Percentiles rank a stretch among this genome's conserved stretches.
phyloP scores from a whole-genome alignment of 108 stramenopile genomes.

The Cyclotella sp. region DNA sequence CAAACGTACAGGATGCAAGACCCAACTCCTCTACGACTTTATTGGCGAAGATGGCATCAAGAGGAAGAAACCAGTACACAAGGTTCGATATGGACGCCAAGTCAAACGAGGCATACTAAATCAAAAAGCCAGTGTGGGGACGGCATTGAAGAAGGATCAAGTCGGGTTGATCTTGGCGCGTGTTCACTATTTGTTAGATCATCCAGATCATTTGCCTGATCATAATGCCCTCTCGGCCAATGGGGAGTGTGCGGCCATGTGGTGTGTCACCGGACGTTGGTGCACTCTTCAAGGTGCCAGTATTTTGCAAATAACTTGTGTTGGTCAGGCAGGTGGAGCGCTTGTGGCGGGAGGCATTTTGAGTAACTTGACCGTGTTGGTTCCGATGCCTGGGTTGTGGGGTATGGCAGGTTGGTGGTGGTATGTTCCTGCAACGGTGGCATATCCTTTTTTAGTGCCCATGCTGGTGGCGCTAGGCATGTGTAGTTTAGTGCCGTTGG shows the following conservation, averaged over 20 bases:
- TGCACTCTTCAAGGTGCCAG: slow-evolving; percentile 57
- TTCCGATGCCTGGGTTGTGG: slow-evolving; percentile 64
- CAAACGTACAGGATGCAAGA: slow-evolving; percentile 38
- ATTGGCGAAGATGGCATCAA: slow-evolving; percentile 38
- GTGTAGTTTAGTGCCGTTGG: slow-evolving; percentile 50
- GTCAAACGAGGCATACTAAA: slow-evolving; percentile 38
- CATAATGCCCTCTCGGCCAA: slow-evolving; percentile 53
- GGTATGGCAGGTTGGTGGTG: slow-evolving; percentile 60
- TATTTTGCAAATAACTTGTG: slow-evolving; percentile 53
- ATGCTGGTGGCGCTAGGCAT: slow-evolving; percentile 54
- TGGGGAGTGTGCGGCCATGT: slow-evolving; percentile 59
- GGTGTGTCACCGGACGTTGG: slow-evolving; percentile 58
- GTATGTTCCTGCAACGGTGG: slow-evolving; percentile 62
- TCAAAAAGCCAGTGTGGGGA: slow-evolving; percentile 47
- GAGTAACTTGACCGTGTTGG: slow-evolving; percentile 48
- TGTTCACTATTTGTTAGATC: slow-evolving; percentile 47
- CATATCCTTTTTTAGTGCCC: slow-evolving; percentile 58
- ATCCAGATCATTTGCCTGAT: slow-evolving; percentile 51
- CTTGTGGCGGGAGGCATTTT: slow-evolving; percentile 53
- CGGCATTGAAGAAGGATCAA: slow-evolving; percentile 49
- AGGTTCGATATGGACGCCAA: slow-evolving; percentile 44
- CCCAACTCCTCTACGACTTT: slow-evolving; percentile 34
- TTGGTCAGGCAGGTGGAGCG: slow-evolving; percentile 61
- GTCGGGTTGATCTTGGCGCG: slow-evolving; percentile 46
- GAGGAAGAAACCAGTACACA: slow-evolving; percentile 45